Percentiles rank a stretch among this genome's conserved stretches.
Conservation (phyloP, 148 eudicot species). For the Selenicereus undatus region DNA sequence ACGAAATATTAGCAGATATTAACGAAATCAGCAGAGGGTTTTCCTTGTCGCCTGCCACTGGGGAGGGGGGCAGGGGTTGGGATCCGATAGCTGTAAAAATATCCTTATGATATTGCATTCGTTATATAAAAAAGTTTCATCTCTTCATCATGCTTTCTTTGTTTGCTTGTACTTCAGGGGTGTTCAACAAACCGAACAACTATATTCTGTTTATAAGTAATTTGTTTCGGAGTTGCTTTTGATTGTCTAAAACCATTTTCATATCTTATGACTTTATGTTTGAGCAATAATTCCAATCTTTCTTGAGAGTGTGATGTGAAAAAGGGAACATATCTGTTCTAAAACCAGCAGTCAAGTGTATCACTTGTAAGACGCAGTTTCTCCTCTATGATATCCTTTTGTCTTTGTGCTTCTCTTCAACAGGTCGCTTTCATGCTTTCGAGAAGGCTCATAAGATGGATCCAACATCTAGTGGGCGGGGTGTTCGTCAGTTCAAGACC, state of each 20-base stretch:
- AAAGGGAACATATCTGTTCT: neutral
- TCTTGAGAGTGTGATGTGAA: neutral
- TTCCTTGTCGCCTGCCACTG: neutral
- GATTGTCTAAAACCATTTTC: neutral
- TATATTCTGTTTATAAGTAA: neutral
- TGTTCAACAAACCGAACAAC: neutral
- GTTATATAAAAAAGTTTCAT: neutral
- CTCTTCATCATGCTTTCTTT: neutral
- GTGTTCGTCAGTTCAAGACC: slow-evolving; percentile 97
- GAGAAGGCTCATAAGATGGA: slow-evolving; percentile 92
- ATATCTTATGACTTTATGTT: neutral
- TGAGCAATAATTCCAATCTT: neutral
- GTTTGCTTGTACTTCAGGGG: neutral
- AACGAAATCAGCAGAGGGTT: neutral
- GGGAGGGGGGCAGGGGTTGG: too few species aligned
- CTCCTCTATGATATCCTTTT: slow-evolving; percentile 10
- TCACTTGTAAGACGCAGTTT: neutral
- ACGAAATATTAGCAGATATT: neutral
- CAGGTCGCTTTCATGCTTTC: slow-evolving; percentile 97
- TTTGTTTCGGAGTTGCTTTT: neutral
- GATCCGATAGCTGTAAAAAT: too few species aligned
- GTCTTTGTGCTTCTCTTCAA: slow-evolving; percentile 14
- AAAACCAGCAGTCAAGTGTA: neutral
- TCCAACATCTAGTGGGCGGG: slow-evolving; percentile 77
- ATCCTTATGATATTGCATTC: neutral